Percentiles rank a stretch among this genome's conserved stretches.
phyloP scores from a whole-genome alignment of 352 stramenopile species.

The Phytophthora syringae region DNA sequence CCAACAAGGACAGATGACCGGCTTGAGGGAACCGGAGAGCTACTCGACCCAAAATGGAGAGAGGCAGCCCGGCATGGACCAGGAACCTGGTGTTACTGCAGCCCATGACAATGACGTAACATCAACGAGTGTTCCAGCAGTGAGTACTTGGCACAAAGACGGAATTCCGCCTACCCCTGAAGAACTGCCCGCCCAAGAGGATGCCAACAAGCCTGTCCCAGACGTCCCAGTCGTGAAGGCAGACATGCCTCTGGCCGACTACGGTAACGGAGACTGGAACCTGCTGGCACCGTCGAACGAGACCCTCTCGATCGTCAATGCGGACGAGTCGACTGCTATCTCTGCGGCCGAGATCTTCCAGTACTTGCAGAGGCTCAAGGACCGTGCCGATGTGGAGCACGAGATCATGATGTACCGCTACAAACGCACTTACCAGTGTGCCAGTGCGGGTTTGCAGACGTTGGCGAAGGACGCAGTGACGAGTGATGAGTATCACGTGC shows the following conservation, averaged over 20 bases:
- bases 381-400: conserved; percentile 31
- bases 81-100: too few relatives aligned
- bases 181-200: conserved; percentile 5
- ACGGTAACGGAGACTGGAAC: conserved; percentile 41
- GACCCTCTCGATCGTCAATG: conserved; percentile 34
- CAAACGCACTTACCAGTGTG: conserved; percentile 41
- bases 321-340: conserved; percentile 34
- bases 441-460: conserved; percentile 29
- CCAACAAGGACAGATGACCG: too few relatives aligned
- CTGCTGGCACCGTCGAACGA: conserved; percentile 41
- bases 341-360: conserved; percentile 41
- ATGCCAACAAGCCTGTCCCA: conserved; percentile 11
- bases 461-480: conserved; percentile 41
- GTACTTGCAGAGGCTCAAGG: conserved; percentile 36
- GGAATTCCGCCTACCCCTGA: background rate
- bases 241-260: conserved; percentile 24
- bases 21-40: too few relatives aligned
- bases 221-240: conserved; percentile 26
- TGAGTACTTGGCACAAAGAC: background rate
- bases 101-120: background rate
- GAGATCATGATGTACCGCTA: conserved; percentile 36
- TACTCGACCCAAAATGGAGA: too few relatives aligned
- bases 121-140: background rate
- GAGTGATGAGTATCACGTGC: conserved; percentile 36
- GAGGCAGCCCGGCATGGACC: too few relatives aligned